Base-by-base conservation (phyloP, 1,284 basidiomycete species). In the Lignosus rhinocerotis region DNA sequence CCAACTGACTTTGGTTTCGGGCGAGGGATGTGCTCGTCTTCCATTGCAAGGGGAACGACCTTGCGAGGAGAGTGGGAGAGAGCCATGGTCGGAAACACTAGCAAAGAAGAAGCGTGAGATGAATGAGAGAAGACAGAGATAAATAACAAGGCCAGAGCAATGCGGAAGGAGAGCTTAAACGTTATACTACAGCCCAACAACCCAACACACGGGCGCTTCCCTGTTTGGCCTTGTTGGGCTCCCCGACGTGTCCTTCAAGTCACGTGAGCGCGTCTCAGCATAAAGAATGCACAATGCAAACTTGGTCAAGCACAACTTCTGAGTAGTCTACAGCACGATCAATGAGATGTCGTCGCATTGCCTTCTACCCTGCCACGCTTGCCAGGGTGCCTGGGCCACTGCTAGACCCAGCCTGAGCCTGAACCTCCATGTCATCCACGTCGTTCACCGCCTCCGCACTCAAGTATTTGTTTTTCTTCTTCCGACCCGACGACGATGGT, bases 21-120 rank as follows among this genome's bases (percentile, higher is more conserved):
- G 38, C 69, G 74, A 42, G 77, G 73, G 50, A 78, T 74, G 41
- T 75, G 70, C 62, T 85, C 84, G 59, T 89, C 84, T 43, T 86
- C 88, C 63, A 76, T 80, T 31, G 86, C 80, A 38, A 92, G 78
- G 33, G 90, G 88, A 6, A 91, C 77, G 9, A 81, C 74, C 73
- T 92, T 92, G 57, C 90, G 80, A 41, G 90, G 89, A 50, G 88
- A 88, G 30, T 78, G 75, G 66, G 67, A 75, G 51, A 82, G 67
- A 36, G 76, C 72, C 80, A 82, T 81, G 30, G 41, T 36, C 41
- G 47, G 30, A 16, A 10, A 7, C 31, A 48, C 42, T 31, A 41
- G 39, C 14, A 53, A 46, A 53, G 49, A 38, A 58, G 36, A n/a
- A 21, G 47, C 25, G 25, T 39, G 32, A 58, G 31, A 55, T 53